These are phyloP conservation scores for Echria macrotheca DNA, from an alignment of 495 filamentous ascomycete species.

Conservation along the genomic window DNA sequence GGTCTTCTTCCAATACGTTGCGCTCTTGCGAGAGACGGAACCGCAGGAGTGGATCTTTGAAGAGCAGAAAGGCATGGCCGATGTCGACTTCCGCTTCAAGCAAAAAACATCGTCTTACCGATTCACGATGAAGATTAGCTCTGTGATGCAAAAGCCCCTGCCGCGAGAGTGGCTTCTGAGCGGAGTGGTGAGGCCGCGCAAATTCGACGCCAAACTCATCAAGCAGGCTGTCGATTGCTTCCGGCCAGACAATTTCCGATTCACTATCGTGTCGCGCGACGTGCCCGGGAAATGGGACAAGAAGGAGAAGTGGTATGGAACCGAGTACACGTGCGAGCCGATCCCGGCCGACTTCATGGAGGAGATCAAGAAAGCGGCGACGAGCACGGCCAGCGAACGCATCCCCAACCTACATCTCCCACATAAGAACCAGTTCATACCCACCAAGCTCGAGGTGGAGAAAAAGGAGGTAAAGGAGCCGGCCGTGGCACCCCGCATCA, in stretches of 20 bases:
- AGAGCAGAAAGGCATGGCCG: conserved; percentile 80
- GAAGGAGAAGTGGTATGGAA: conserved; percentile 97
- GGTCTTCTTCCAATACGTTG: conserved; percentile 88
- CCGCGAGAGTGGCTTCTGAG: conserved; percentile 85
- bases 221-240: conserved; percentile 69
- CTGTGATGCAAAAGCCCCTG: conserved; percentile 83
- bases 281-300: conserved; percentile 79
- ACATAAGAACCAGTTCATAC: conserved; percentile 93
- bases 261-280: conserved; percentile 74
- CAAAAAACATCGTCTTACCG: conserved; percentile 86
- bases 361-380: conserved; percentile 59
- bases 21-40: conserved; percentile 72
- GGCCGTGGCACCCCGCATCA: conserved; percentile 68
- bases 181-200: conserved; percentile 58
- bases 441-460: conserved; percentile 87
- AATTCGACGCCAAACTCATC: conserved; percentile 73
- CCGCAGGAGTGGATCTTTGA: conserved; percentile 91
- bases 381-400: conserved; percentile 51
- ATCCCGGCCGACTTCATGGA: conserved; percentile 71
- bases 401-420: conserved; percentile 75
- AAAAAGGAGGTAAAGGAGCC: conserved; percentile 80
- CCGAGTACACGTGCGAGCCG: conserved; percentile 80
- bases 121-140: conserved; percentile 77
- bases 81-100: conserved; percentile 90
- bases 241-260: conserved; percentile 81